phyloP scores from a whole-genome alignment of 2,329 filamentous ascomycete genomes.

The Penicillium sp. region DNA sequence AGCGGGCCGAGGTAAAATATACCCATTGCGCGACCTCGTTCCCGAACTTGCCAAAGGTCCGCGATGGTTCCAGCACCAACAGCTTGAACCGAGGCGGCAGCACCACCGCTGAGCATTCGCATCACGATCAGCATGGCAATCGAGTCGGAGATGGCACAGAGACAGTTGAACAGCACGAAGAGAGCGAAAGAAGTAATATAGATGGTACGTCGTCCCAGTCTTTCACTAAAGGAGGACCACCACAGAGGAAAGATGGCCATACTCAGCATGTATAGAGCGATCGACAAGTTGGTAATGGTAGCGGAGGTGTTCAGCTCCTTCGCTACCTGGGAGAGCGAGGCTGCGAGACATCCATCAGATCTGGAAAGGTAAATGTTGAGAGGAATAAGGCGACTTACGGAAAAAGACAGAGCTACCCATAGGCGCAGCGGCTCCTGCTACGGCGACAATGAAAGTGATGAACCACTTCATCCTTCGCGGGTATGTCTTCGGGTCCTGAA shows the following conservation, averaged over 20 bases:
- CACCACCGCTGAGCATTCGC: conserved; percentile 67
- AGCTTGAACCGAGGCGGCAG: conserved; percentile 73
- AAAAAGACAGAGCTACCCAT: conserved; percentile 82
- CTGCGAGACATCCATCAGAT: conserved; percentile 40
- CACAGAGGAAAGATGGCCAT: conserved; percentile 82
- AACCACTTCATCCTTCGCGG: conserved; percentile 72
- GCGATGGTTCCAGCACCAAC: conserved; percentile 79
- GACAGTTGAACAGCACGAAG: conserved; percentile 65
- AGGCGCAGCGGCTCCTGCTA: conserved; percentile 71
- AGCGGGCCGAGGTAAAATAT: conserved; percentile 77
- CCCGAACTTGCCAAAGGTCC: conserved; percentile 68
- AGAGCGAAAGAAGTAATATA: conserved; percentile 70
- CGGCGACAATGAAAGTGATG: conserved; percentile 70
- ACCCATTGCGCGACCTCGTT: conserved; percentile 74
- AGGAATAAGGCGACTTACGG: conserved; percentile 50
- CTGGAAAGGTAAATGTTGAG: not conserved
- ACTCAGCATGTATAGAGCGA: conserved; percentile 74
- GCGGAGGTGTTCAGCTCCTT: conserved; percentile 56
- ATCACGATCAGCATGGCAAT: conserved; percentile 74
- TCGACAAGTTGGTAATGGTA: conserved; percentile 67
- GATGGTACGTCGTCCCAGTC: conserved; percentile 65
- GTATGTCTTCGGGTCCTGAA: conserved; percentile 71
- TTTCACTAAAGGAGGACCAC: conserved; percentile 79
- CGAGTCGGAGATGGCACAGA: conserved; percentile 63
- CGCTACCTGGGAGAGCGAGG: conserved; percentile 62